Conservation (phyloP, 192 early-diverging fungal genomes). For the Haplosporangium gracile region DNA sequence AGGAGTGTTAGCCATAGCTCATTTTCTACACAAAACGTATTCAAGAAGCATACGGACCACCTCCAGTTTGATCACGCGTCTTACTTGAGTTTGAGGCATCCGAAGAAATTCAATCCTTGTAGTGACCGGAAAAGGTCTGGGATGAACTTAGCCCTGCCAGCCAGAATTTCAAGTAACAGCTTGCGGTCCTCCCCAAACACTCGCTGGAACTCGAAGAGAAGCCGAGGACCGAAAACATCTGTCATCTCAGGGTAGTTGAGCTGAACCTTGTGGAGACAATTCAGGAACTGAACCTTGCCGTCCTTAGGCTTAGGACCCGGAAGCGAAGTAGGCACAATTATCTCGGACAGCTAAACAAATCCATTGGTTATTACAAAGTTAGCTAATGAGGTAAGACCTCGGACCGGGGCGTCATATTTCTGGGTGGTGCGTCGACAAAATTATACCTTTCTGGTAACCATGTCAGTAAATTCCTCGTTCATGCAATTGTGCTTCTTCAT, state of each 20-base stretch:
- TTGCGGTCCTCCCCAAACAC: conserved; percentile 60
- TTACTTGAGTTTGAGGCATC: conserved; percentile 64
- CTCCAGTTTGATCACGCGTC: neutral
- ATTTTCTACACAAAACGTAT: neutral
- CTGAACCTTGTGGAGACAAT: conserved; percentile 59
- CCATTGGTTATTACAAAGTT: neutral
- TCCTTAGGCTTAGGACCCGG: conserved; percentile 10
- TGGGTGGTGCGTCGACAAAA: neutral
- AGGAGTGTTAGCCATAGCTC: neutral
- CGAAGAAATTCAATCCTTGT: conserved; percentile 63
- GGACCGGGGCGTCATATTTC: neutral
- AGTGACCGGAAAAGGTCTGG: conserved; percentile 69
- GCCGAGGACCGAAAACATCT: conserved; percentile 44
- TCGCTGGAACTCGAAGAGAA: conserved; percentile 67
- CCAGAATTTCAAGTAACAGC: conserved; percentile 67
- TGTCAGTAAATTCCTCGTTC: conserved; percentile 34
- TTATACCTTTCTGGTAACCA: conserved; percentile 45
- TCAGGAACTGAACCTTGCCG: conserved; percentile 38
- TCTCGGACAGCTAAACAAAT: conserved; percentile 13
- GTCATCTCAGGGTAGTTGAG: conserved; percentile 56
- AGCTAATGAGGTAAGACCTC: neutral
- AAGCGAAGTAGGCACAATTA: neutral
- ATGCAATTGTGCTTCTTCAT: conserved; percentile 51
- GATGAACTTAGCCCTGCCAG: conserved; percentile 61
- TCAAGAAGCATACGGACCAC: neutral